These are phyloP conservation scores for thale cress (Arabidopsis thaliana) DNA, from an alignment of 345 rosid genomes.

Conservation along the genomic window DNA sequence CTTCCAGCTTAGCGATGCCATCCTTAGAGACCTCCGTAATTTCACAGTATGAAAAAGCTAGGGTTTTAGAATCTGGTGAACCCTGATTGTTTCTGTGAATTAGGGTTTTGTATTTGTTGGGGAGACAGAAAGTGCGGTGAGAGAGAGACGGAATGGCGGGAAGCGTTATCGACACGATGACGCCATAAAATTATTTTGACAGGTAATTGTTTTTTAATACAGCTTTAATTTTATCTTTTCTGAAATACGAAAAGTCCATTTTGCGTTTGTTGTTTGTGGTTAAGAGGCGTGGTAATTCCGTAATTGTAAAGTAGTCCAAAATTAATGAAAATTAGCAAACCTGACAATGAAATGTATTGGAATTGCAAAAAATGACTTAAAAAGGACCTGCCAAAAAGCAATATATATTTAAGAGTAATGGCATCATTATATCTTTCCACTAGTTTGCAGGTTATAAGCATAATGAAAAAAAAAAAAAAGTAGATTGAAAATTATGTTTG, in stretches of 20 bases:
- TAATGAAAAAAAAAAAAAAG: too few relatives aligned
- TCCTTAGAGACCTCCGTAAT: slow-evolving; percentile 28
- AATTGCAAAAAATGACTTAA: neutral
- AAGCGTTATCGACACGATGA: slow-evolving; percentile 5
- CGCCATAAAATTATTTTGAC: neutral
- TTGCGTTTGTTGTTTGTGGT: neutral
- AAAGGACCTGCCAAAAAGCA: neutral
- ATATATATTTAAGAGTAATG: neutral
- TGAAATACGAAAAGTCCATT: neutral
- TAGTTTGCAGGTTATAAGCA: neutral
- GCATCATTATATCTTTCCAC: neutral
- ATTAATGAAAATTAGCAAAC: neutral
- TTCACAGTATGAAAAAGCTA: neutral
- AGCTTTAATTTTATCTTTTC: neutral
- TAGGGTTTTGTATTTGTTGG: slow-evolving; percentile 7
- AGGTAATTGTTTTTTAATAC: neutral
- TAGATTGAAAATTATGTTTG: neutral
- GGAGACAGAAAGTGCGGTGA: neutral
- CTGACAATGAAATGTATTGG: neutral
- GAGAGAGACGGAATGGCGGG: slow-evolving; percentile 38
- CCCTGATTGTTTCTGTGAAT: neutral
- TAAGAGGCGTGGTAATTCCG: neutral
- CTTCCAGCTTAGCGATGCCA: slow-evolving; percentile 66
- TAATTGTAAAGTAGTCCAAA: neutral
- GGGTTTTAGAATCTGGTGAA: neutral